phyloP scores from a whole-genome alignment of 2,329 filamentous ascomycete species.

The Aschersonia sp. region DNA sequence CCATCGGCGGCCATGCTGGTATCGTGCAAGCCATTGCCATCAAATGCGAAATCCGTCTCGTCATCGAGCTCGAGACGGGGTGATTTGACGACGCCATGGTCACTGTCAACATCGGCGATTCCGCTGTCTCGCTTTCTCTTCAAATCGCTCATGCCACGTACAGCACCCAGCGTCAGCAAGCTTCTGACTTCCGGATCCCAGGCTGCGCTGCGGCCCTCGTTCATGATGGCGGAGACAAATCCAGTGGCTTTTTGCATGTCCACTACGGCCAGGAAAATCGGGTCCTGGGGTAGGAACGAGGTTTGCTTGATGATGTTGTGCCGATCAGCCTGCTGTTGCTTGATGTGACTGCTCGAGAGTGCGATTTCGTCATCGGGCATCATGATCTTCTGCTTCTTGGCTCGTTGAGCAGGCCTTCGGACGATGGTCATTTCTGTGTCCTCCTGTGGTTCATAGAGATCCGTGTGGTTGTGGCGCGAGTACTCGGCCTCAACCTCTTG shows the following conservation, averaged over 20 bases:
- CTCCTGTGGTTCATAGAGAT: slow-evolving; percentile 47
- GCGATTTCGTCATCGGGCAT: slow-evolving; percentile 70
- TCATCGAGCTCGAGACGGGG: slow-evolving; percentile 56
- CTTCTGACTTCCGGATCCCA: slow-evolving; percentile 90
- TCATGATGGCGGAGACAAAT: slow-evolving; percentile 78
- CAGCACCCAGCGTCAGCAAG: slow-evolving; percentile 76
- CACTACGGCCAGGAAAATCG: slow-evolving; percentile 73
- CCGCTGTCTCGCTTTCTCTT: slow-evolving; percentile 92
- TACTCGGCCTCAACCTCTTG: slow-evolving; percentile 45
- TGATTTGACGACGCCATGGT: slow-evolving; percentile 50
- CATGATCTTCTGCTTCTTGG: slow-evolving; percentile 65
- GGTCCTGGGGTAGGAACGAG: slow-evolving; percentile 75
- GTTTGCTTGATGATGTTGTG: slow-evolving; percentile 74
- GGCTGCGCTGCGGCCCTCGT: slow-evolving; percentile 59
- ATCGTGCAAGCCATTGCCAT: slow-evolving; percentile 31
- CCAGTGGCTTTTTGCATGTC: slow-evolving; percentile 84
- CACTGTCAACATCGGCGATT: slow-evolving; percentile 63
- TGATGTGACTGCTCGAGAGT: slow-evolving; percentile 63
- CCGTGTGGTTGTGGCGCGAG: slow-evolving; percentile 35
- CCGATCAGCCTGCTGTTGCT: slow-evolving; percentile 72
- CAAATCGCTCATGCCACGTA: slow-evolving; percentile 62
- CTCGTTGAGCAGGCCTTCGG: slow-evolving; percentile 56
- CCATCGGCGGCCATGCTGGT: slow-evolving; percentile 41
- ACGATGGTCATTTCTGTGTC: slow-evolving; percentile 44
- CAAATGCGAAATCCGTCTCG: slow-evolving; percentile 39